Evolutionary conservation across 179 eudicot species (phyloP).

Genomic region (Silene coronaria): DNA sequence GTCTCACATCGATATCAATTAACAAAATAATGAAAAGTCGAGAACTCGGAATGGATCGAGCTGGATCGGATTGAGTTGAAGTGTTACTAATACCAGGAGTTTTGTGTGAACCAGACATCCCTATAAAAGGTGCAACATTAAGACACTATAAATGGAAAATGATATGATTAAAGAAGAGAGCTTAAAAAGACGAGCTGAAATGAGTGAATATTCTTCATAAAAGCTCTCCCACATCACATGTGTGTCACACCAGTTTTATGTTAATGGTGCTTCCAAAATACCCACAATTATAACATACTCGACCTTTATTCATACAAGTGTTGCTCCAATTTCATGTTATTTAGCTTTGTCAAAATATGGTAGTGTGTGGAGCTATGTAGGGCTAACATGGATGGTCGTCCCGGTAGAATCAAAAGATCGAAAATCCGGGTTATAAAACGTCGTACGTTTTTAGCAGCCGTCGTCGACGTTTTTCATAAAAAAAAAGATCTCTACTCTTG

Average conservation of each 20-base stretch:
- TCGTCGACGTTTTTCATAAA: no score
- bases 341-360: no score
- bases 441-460: no score
- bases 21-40: background rate
- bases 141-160: background rate
- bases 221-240: background rate
- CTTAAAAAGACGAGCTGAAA: background rate
- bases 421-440: no score
- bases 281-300: background rate
- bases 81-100: background rate
- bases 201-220: constrained; percentile 1
- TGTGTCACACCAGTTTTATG: background rate
- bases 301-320: background rate
- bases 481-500: no score
- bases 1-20: background rate
- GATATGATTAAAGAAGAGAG: background rate
- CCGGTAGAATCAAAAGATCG: no score
- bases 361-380: no score
- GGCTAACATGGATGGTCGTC: no score
- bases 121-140: constrained; percentile 1
- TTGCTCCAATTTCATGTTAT: no score
- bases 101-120: background rate
- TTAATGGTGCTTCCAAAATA: background rate
- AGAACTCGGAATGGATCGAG: background rate
- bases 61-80: no score